Percentiles rank a stretch among this genome's conserved stretches.
phyloP scores from a whole-genome alignment of 352 stramenopile species.

The Phytopythium cucurbitacearum region DNA sequence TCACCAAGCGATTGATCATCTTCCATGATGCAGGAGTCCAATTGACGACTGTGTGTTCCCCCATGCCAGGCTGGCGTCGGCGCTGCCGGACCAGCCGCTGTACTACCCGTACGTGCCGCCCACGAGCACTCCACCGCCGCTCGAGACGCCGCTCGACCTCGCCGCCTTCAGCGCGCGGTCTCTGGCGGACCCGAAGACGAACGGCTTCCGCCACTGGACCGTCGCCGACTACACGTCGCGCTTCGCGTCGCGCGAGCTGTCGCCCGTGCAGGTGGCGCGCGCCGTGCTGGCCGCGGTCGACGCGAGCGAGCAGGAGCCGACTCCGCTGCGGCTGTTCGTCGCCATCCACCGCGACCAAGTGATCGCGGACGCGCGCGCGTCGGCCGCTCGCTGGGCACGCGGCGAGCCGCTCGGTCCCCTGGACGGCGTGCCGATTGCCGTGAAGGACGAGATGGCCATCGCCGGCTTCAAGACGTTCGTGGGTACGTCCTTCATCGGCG shows the following conservation, averaged over 20 bases:
- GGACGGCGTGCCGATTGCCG: conserved; percentile 83
- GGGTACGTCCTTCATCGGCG: conserved; percentile 74
- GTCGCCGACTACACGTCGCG: conserved; percentile 62
- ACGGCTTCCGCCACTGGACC: conserved; percentile 60
- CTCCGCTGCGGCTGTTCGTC: conserved; percentile 66
- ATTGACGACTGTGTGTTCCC: not conserved
- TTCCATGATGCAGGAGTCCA: not conserved
- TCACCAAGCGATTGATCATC: not conserved
- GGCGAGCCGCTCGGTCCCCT: conserved; percentile 67
- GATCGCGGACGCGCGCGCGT: conserved; percentile 55
- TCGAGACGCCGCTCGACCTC: conserved; percentile 11
- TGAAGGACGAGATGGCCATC: conserved; percentile 87
- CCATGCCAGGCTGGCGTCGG: conserved; percentile 38
- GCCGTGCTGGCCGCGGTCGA: conserved; percentile 54
- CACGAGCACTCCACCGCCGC: conserved; percentile 19
- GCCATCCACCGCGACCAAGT: conserved; percentile 74
- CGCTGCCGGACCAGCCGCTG: conserved; percentile 63
- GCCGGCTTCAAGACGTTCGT: conserved; percentile 60
- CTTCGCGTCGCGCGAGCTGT: conserved; percentile 38
- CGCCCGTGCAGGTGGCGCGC: conserved; percentile 65
- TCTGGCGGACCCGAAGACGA: not conserved
- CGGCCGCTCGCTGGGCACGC: conserved; percentile 63
- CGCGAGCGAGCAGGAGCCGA: conserved; percentile 41
- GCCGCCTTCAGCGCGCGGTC: conserved; percentile 26
- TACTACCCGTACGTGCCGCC: conserved; percentile 78